Evolutionary conservation across 2,329 filamentous ascomycete species (phyloP).

Genomic region (Sclerotiophoma versabilis): DNA sequence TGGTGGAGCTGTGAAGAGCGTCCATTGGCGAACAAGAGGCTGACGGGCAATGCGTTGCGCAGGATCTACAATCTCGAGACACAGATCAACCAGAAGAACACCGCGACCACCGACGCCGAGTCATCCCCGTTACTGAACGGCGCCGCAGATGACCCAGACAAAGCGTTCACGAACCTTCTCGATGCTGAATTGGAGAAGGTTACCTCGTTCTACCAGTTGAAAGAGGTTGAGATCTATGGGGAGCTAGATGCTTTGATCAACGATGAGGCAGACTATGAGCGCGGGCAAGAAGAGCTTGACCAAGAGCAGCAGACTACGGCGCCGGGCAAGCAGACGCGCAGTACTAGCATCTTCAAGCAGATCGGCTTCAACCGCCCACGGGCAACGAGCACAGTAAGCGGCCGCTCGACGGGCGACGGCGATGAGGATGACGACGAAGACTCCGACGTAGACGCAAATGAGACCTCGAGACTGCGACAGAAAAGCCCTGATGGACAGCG

Average conservation of each 20-base stretch:
- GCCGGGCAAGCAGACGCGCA: conserved; percentile 50
- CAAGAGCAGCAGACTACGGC: conserved; percentile 49
- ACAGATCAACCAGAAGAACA: conserved; percentile 69
- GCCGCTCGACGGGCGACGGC: conserved; percentile 47
- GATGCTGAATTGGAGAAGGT: conserved; percentile 95
- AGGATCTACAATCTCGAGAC: conserved; percentile 97
- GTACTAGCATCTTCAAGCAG: conserved; percentile 57
- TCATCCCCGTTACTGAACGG: conserved; percentile 79
- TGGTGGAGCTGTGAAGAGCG: background rate
- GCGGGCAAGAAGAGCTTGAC: conserved; percentile 55
- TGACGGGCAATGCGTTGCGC: conserved; percentile 31
- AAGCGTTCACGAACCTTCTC: conserved; percentile 79
- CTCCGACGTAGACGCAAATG: conserved; percentile 66
- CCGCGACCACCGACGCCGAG: conserved; percentile 71
- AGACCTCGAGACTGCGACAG: conserved; percentile 52
- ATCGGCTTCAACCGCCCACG: conserved; percentile 52
- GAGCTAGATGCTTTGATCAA: conserved; percentile 79
- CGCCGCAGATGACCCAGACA: conserved; percentile 73
- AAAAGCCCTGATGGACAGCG: conserved; percentile 48
- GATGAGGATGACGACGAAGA: conserved; percentile 64
- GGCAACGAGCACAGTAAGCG: conserved; percentile 53
- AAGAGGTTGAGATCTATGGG: conserved; percentile 85
- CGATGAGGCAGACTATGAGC: conserved; percentile 74
- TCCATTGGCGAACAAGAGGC: conserved; percentile 5
- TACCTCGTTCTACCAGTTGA: conserved; percentile 85